Evolutionary conservation across 768 basidiomycete genomes (phyloP).

Genomic region (Russula emetica): DNA sequence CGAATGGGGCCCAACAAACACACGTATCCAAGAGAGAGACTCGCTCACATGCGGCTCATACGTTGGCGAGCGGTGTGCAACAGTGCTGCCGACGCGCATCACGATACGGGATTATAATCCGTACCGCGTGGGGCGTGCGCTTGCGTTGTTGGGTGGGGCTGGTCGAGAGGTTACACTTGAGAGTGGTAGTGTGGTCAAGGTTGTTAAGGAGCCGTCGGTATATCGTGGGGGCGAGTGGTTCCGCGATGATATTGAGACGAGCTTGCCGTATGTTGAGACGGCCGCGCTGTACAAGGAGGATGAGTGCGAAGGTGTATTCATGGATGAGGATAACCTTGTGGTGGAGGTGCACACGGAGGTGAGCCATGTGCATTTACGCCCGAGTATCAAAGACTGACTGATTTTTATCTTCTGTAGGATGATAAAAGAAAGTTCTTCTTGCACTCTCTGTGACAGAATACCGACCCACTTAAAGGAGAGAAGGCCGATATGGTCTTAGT

Average conservation of each 20-base stretch:
- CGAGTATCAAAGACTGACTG: too few relatives aligned
- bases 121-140: slow-evolving; percentile 6
- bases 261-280: slow-evolving; percentile 19
- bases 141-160: neutral
- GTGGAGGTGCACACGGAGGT: slow-evolving; percentile 8
- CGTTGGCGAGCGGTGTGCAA: slow-evolving; percentile 16
- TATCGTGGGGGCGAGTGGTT: slow-evolving; percentile 9
- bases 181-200: neutral
- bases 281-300: neutral
- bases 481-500: neutral
- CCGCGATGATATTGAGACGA: neutral
- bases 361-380: neutral
- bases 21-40: slow-evolving; percentile 4
- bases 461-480: neutral
- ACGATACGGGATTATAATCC: slow-evolving; percentile 16
- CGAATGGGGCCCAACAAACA: slow-evolving; percentile 2
- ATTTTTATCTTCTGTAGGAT: neutral
- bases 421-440: slow-evolving; percentile 7
- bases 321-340: slow-evolving; percentile 15
- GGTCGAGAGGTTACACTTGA: neutral
- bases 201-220: neutral
- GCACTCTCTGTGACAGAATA: neutral
- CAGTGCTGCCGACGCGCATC: neutral
- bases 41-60: slow-evolving; percentile 12
- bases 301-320: slow-evolving; percentile 7